Evolutionary conservation across 345 rosid genomes (phyloP), one percentile per base, ranked within the genome.

Genomic region (Xanthoceras sorbifolium): DNA sequence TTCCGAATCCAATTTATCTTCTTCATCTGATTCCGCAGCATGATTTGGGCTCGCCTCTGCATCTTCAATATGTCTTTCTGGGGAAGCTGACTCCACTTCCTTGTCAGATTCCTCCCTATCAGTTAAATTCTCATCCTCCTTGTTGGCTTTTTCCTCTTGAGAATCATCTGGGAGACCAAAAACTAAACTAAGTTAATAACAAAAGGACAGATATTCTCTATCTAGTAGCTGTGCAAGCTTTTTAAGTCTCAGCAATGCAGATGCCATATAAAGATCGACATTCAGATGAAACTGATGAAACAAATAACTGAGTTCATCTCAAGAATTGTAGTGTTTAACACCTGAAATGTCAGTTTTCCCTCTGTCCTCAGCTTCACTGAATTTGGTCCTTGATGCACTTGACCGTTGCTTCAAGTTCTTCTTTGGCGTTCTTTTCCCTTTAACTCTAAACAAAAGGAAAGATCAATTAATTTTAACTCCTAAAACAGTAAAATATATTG

Each of bases 391-490:
- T 76, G 83, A 64, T 54, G 59, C 79, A 73, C 76, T 82, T 57
- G 74, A 78, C 55, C 64, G 46, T 28, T 26, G 85, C 80, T 79
- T 91, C 26, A 80, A 22, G 78, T 80, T 82, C 79, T 89, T 93
- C 91, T 88, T 93, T 46, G 97, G 97, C 61, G 95, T 96, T 88
- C 97, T 89, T 89, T 87, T 91, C 63, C 91, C 87, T 84, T 91
- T 92, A 50, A 82, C 85, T 77, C 98, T 96, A 57, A 18, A 64
- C 28, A 64, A 66, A 69, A 67, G 40, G 60, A 78, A 81, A 55
- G 17, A 61, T 36, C 64, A 66, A 78, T 32, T 42, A 78, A 55
- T 54, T 72, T n/a, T 64, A 71, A 54, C 28, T 32, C 34, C 71
- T 67, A 64, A 70, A 77, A 66, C 26, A 46, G 72, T 59, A 68